Base-by-base conservation (phyloP, 495 filamentous ascomycete species). In the Aspergillus incahuasiensis region DNA sequence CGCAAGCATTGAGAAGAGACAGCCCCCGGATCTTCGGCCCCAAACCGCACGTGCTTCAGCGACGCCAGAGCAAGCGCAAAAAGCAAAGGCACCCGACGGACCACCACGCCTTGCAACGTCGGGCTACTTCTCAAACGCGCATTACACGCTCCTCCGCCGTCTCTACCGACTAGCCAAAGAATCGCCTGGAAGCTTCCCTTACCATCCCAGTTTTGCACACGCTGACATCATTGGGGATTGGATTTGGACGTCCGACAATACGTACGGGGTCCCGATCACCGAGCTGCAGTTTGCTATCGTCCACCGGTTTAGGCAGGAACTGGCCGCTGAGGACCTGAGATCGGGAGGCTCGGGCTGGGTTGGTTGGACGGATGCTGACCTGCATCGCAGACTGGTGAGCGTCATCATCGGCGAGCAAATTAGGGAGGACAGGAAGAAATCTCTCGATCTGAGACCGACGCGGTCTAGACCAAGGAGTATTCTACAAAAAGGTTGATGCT, bases 341-440 rank as follows among this genome's bases (percentile, higher is more conserved):
- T 66, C 68, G 47, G 73, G 74, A 40, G 75, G 74, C 22, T 65
- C 62, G 18, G 74, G 74, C 6, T 62, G 70, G 53, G 61, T 78
- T 44, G 69, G 73, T 47, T 78, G 75, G 75, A 71, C 69, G 34
- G 75, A 77, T 47, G 74, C 73, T 35, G 74, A 78, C 28, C 61
- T 78, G 56, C 72, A 75, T 55, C 68, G 66, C 52, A 63, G 75
- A 54, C 55, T 78, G 60, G 73, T 77, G 42, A 78, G 75, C 54
- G 62, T 78, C 38, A 75, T 77, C 44, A 76, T 77, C 63, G 75
- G 75, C 43, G 73, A 77, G 51, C 69, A 77, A 57, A 73, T 76
- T 56, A 63, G 75, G 63, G 65, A 64, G 43, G 73, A 74, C 44
- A 58, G 58, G 48, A 74, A 67, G 39, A 62, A 61, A 35, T 63